A percentile compares a stretch with the other conserved stretches of the same genome.
These are phyloP conservation scores for Solanum acaule DNA, from an alignment of 257 asterid species.

Conservation along the genomic window DNA sequence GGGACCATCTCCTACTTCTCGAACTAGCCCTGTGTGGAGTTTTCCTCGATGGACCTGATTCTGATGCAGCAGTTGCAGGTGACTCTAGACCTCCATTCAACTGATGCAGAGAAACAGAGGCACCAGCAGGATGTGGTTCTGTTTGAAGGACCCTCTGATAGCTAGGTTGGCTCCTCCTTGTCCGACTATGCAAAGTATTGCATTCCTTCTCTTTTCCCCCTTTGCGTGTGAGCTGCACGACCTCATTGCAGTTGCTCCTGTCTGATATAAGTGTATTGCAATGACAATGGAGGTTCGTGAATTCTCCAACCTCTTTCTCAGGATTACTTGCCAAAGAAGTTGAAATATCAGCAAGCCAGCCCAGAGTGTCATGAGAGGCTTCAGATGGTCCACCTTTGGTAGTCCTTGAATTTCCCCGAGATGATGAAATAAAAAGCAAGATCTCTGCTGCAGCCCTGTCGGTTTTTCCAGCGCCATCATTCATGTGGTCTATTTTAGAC, in stretches of 20 bases:
- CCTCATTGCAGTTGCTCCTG: not conserved
- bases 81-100: not conserved
- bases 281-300: not conserved
- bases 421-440: constrained; percentile 30
- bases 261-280: not conserved
- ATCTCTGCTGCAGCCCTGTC: constrained; percentile 49
- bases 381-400: not conserved
- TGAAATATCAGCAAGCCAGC: constrained; percentile 60
- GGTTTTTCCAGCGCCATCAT: not conserved
- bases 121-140: not conserved
- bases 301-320: constrained; percentile 2
- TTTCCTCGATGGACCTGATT: constrained; percentile 12
- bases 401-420: constrained; percentile 1
- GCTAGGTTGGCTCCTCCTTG: constrained; percentile 10
- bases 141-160: constrained; percentile 7
- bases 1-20: constrained; percentile 14
- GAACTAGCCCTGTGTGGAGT: constrained; percentile 10
- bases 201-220: constrained; percentile 9
- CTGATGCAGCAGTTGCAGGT: not conserved
- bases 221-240: not conserved
- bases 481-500: constrained; percentile 3
- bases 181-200: not conserved
- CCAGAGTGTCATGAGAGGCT: constrained; percentile 13
- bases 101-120: not conserved
- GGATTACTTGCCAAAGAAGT: constrained; percentile 24